Percentiles rank a stretch among this genome's conserved stretches.
Evolutionary conservation across 192 early-diverging fungal genomes (phyloP).

Genomic region (Kappamyces sp.): DNA sequence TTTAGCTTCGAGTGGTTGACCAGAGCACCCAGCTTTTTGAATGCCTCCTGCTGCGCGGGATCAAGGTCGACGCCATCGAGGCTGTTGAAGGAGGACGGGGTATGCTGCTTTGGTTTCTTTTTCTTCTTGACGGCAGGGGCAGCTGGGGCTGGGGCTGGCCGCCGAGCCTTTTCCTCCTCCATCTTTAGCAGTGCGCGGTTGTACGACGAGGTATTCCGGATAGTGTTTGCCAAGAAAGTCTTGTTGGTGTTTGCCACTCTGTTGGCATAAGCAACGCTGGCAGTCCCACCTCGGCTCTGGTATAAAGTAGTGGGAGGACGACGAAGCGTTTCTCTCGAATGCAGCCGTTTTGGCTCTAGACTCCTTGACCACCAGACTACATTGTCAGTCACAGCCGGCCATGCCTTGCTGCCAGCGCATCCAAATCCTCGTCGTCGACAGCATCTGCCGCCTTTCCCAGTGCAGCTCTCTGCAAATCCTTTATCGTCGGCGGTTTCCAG

Average conservation of each 20-base stretch:
- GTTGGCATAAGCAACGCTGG: conserved; percentile 1
- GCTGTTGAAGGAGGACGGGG: neutral
- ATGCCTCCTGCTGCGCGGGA: conserved; percentile 4
- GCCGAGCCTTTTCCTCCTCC: neutral
- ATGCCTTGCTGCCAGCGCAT: too few relatives aligned
- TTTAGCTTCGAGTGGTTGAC: conserved; percentile 11
- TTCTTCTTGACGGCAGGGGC: neutral
- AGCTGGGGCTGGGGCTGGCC: neutral
- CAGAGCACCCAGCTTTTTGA: conserved; percentile 6
- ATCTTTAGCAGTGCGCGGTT: conserved; percentile 7
- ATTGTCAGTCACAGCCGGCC: too few relatives aligned
- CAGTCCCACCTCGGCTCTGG: conserved; percentile 3
- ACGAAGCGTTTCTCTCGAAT: neutral
- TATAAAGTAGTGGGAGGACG: neutral
- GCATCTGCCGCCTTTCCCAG: too few relatives aligned
- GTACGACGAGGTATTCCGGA: conserved; percentile 5
- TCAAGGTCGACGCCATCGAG: neutral
- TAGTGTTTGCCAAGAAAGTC: conserved; percentile 10
- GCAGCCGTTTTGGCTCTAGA: too few relatives aligned
- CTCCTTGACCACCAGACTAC: too few relatives aligned
- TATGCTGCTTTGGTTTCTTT: neutral
- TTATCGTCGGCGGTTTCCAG: too few relatives aligned
- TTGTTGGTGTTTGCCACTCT: conserved; percentile 14
- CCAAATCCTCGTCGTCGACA: too few relatives aligned
- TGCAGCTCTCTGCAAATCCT: too few relatives aligned